Base-by-base conservation (phyloP, 805 yeast genomes). In the Zygoascus bituminiphila region DNA sequence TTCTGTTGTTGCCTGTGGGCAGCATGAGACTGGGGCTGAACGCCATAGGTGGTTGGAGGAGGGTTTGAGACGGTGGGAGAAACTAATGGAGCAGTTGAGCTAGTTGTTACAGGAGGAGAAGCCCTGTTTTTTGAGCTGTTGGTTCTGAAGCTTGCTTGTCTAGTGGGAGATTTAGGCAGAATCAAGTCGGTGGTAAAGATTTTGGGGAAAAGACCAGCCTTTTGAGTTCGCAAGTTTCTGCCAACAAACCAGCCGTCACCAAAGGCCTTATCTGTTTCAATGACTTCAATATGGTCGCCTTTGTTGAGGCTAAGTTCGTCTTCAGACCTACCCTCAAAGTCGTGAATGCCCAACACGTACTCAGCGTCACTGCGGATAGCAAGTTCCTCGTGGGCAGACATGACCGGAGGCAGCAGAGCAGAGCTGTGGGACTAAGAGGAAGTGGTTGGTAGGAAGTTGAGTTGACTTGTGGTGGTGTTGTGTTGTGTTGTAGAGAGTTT, bases 221-320 rank as follows among this genome's bases (percentile, higher is more conserved):
- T 75, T 47, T 78, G 77, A 0, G 91, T 81, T 44, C 76, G 61
- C 44, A 87, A 61, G 57, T 89, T 89, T 51, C 79, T 81, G 2
- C 96, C 96, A 51, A 86, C 84, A 62, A 83, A 93, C 99, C 99
- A 93, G 15, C 98, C 97, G 65, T 93, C 98, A 58, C 86, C 84
- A 65, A 84, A 93, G 60, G 87, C 96, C 53, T 82, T 77, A 66
- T 93, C 98, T 65, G 88, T 96, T 40, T 95, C 87, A 20, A 93
- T 78, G 6, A 93, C 87, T 63, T 88, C 94, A 49, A 93, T 74
- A 52, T 78, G 81, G 62, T 93, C 97, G 23, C 97, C 98, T 9
- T 82, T 77, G 43, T 72, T 75, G 56, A 93, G 73, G 42, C 81
- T 78, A 36, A 93, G 71, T 66, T 93, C 99, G 66, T 93, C 98